phyloP scores from a whole-genome alignment of 2,329 filamentous ascomycete genomes.

The Pseudogymnoascus sp. region DNA sequence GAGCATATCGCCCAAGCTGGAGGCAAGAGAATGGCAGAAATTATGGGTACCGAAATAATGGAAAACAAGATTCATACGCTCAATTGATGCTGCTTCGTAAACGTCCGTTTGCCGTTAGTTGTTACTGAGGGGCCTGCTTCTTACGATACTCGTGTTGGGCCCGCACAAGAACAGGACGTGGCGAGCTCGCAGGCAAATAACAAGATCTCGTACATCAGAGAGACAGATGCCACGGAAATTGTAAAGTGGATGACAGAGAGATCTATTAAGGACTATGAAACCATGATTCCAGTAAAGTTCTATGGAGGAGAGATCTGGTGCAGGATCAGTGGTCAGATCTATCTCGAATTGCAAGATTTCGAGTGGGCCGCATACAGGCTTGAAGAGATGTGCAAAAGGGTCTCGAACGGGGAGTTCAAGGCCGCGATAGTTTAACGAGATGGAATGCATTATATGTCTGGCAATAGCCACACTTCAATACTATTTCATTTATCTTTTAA shows the following conservation, averaged over 20 bases:
- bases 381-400: constrained; percentile 43
- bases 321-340: constrained; percentile 73
- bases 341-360: constrained; percentile 74
- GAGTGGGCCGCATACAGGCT: constrained; percentile 50
- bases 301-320: constrained; percentile 61
- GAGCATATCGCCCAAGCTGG: constrained; percentile 56
- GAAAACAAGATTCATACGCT: constrained; percentile 57
- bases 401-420: constrained; percentile 33
- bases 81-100: constrained; percentile 62
- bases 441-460: not conserved
- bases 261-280: constrained; percentile 55
- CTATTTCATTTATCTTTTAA: too few relatives aligned
- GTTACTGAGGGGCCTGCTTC: constrained; percentile 13
- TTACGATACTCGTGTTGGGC: not conserved
- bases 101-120: constrained; percentile 63
- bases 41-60: constrained; percentile 64
- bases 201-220: not conserved
- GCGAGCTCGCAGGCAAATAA: not conserved
- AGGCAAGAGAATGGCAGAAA: constrained; percentile 50
- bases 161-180: not conserved
- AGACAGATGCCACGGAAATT: not conserved
- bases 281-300: constrained; percentile 60
- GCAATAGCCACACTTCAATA: too few relatives aligned
- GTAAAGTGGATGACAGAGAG: constrained; percentile 47
- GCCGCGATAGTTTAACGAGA: not conserved